Conservation (phyloP, 306 rosid genomes). For the Quercus glauca region DNA sequence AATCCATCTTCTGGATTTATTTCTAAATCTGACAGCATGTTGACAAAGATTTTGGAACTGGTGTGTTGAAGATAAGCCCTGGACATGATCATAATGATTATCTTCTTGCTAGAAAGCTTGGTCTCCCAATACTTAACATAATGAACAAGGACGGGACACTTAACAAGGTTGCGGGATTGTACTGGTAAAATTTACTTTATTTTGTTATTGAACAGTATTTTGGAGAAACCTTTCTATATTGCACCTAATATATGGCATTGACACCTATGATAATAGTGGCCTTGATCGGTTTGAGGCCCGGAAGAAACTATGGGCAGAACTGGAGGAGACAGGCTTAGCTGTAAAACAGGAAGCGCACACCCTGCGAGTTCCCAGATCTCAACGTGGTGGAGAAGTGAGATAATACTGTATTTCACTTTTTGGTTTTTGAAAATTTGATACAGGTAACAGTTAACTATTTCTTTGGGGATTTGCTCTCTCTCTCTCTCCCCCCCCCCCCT, state of each 20-base stretch:
- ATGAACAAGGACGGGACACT: conserved; percentile 99
- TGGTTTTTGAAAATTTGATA: conserved; percentile 16
- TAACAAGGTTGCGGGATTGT: conserved; percentile 83
- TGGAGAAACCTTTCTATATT: neutral
- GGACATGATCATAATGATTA: conserved; percentile 99
- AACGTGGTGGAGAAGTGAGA: conserved; percentile 99
- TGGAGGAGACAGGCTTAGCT: conserved; percentile 86
- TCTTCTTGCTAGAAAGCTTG: conserved; percentile 87
- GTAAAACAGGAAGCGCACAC: conserved; percentile 88
- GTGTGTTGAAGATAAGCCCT: conserved; percentile 93
- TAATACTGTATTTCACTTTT: neutral
- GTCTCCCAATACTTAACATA: conserved; percentile 94
- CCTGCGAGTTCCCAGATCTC: conserved; percentile 93
- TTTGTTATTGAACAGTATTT: conserved; percentile 14
- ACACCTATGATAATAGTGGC: conserved; percentile 52
- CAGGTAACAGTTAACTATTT: neutral
- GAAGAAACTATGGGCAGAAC: conserved; percentile 86
- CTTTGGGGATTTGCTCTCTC: conserved; percentile 7
- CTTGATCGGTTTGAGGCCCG: conserved; percentile 98
- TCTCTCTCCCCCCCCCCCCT: neutral
- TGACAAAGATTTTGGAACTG: conserved; percentile 93
- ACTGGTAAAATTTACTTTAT: conserved; percentile 51
- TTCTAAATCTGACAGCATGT: conserved; percentile 58
- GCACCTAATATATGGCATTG: conserved; percentile 26
- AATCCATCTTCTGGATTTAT: neutral